These are phyloP conservation scores for Russula dissimulans DNA, from an alignment of 768 basidiomycete species.

Conservation along the genomic window DNA sequence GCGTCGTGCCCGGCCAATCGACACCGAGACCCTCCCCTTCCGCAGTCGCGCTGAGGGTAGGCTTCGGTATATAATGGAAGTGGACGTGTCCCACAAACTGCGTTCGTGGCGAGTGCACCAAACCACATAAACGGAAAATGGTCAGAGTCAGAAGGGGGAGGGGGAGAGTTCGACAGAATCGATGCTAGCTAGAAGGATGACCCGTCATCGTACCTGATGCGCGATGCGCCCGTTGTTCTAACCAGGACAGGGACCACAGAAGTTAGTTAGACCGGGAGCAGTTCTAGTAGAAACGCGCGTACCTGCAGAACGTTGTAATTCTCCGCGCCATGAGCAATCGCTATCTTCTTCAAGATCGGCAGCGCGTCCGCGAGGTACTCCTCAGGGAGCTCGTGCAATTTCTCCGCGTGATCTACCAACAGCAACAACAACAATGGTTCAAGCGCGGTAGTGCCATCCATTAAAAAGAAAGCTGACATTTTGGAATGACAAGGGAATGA, in stretches of 20 bases:
- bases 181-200: too few relatives aligned
- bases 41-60: slow-evolving; percentile 29
- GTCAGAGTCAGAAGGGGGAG: not conserved
- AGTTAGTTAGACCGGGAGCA: too few relatives aligned
- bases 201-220: slow-evolving; percentile 28
- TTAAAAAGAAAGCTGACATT: slow-evolving; percentile 43
- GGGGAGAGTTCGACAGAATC: not conserved
- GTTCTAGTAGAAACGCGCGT: not conserved
- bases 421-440: not conserved
- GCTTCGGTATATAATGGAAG: slow-evolving; percentile 93
- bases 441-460: too few relatives aligned
- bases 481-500: slow-evolving; percentile 88
- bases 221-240: slow-evolving; percentile 63
- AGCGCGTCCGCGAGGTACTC: slow-evolving; percentile 70
- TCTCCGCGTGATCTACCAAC: slow-evolving; percentile 66
- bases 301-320: slow-evolving; percentile 85
- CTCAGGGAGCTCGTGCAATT: slow-evolving; percentile 83
- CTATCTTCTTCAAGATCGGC: slow-evolving; percentile 82
- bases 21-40: slow-evolving; percentile 70
- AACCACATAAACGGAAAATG: not conserved
- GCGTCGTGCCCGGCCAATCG: slow-evolving; percentile 61
- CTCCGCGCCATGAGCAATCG: slow-evolving; percentile 57
- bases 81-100: slow-evolving; percentile 81
- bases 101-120: not conserved
- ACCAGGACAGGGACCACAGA: too few relatives aligned